Base-by-base conservation (phyloP, 2,329 filamentous ascomycete genomes). In the Pyrenophora tritici-repentis region DNA sequence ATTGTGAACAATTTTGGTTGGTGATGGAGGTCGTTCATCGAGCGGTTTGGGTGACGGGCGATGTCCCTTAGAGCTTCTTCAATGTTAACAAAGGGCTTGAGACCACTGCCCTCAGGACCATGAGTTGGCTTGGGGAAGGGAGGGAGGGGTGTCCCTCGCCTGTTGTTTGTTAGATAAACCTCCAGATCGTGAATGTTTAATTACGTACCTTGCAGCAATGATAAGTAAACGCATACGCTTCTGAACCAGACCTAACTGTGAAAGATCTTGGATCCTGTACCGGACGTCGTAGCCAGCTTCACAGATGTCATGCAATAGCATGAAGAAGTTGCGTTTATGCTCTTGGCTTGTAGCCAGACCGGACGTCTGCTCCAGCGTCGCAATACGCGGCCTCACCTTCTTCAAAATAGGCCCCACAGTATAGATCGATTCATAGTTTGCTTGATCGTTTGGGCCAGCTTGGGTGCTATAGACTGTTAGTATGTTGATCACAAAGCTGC, bases 51-150 rank as follows among this genome's bases (percentile, higher is more conserved):
- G 0, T 42, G 42, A 2, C 48, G 55, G 7, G 53, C 26, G 1
- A 71, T 16, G 0, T 54, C 50, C 6, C 34, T 18, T 2, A 73
- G 47, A 1, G 66, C 64, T 17, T 71, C 59, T 0, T 32, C 49
- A 3, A 73, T 65, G 1, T 49, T 56, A 0, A 56, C 43, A 9
- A 44, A 64, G 0, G 39, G 58, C 17, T 65, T 62, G 0, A 73
- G 36, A 0, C 70, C 65, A 14, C 44, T 62, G 1, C 55, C 56
- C 1, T 16, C 2, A 1, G 56, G 49, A 17, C 70, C 70, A 37
- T 70, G 59, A 0, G 54, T 64, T 0, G 61, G 55, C 8, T 57
- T 57, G 0, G 71, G 71, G 20, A 73, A 71, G 0, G 63, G 63
- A 0, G 71, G 68, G 0, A 73, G 29, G 0, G 71, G 68, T 5